phyloP scores from a whole-genome alignment of 352 stramenopile species.

The Aphanomyces stellatus region DNA sequence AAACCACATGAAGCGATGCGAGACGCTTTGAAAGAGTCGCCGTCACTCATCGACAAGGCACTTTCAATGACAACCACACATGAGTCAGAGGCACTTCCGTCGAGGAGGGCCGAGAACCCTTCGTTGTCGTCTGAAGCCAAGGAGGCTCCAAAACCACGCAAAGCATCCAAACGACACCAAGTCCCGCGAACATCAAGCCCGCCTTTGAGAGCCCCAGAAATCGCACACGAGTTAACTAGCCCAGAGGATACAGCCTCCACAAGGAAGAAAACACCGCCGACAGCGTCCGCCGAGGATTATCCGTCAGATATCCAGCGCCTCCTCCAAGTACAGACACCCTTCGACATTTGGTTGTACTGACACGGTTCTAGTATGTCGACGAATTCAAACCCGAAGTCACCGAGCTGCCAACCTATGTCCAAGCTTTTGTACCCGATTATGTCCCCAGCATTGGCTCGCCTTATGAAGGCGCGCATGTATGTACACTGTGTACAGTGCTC shows the following conservation, averaged over 20 bases:
- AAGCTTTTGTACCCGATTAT: slow-evolving; percentile 91
- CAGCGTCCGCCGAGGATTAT: no score
- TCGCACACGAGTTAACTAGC: no score
- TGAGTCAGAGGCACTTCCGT: no score
- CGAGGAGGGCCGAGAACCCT: no score
- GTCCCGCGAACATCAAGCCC: no score
- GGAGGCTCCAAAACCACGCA: no score
- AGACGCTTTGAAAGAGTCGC: not conserved
- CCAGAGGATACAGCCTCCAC: slow-evolving; percentile 31
- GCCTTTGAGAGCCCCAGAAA: no score
- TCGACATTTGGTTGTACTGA: not conserved
- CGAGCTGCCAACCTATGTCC: slow-evolving; percentile 84
- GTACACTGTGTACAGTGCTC: not conserved
- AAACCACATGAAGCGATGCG: not conserved
- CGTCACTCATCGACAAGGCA: not conserved
- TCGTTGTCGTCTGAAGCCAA: no score
- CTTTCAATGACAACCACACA: no score
- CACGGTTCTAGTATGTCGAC: slow-evolving; percentile 41
- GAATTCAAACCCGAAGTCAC: slow-evolving; percentile 83
- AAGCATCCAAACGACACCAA: no score
- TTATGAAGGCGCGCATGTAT: slow-evolving; percentile 64
- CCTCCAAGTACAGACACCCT: slow-evolving; percentile 33
- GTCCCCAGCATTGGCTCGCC: slow-evolving; percentile 67
- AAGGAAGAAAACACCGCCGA: no score
- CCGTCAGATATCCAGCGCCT: slow-evolving; percentile 47